Percentiles rank a stretch among this genome's conserved stretches.
These are phyloP conservation scores for Phalaenopsis aphrodite DNA, from an alignment of 106 monocot genomes.

Conservation along the genomic window DNA sequence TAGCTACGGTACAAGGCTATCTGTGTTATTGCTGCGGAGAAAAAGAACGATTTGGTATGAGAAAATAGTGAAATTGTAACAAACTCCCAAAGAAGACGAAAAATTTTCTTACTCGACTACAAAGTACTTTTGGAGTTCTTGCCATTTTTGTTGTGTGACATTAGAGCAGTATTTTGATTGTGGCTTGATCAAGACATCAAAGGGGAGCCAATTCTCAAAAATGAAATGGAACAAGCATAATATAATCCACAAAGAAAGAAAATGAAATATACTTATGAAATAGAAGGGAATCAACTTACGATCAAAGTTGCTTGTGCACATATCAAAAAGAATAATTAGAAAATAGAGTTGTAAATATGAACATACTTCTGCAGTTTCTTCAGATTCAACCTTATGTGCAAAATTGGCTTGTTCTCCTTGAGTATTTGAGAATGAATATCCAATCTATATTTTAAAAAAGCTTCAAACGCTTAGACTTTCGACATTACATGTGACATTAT, in stretches of 20 bases:
- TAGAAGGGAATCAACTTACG: background rate
- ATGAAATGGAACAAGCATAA: background rate
- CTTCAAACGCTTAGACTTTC: background rate
- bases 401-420: conserved; percentile 8
- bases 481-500: background rate
- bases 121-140: background rate
- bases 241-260: conserved; percentile 2
- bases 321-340: background rate
- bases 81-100: background rate
- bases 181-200: background rate
- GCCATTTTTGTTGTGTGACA: conserved; percentile 4
- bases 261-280: background rate
- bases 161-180: background rate
- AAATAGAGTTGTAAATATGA: background rate
- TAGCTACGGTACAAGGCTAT: background rate
- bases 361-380: conserved; percentile 4
- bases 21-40: background rate
- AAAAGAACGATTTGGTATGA: background rate
- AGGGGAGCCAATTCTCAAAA: background rate
- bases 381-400: conserved; percentile 7
- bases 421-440: background rate
- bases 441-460: conserved; percentile 4
- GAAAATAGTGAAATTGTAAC: background rate
- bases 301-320: no score
- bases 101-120: conserved; percentile 11